phyloP scores from a whole-genome alignment of 2,329 filamentous ascomycete species.

The Monilinia vaccinii-corymbosi region DNA sequence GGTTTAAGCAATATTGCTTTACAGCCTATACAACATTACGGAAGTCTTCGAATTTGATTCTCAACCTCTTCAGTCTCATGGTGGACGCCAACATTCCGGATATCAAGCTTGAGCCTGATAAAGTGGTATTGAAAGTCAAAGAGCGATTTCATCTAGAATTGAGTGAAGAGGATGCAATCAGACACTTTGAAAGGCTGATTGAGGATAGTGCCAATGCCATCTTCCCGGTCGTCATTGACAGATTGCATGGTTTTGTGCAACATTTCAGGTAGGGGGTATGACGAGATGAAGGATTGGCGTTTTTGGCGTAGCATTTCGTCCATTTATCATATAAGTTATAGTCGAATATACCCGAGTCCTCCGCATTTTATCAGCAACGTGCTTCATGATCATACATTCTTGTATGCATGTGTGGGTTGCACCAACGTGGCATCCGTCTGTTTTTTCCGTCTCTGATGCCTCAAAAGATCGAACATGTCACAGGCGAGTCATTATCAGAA shows the following conservation, averaged over 20 bases:
- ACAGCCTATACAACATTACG: conserved; percentile 86
- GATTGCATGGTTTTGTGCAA: conserved; percentile 88
- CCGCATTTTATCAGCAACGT: background rate
- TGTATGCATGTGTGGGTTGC: background rate
- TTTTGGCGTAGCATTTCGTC: background rate
- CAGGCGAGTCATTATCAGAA: background rate
- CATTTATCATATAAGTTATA: background rate
- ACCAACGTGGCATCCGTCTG: too few relatives aligned
- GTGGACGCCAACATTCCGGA: conserved; percentile 96
- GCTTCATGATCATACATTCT: background rate
- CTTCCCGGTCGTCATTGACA: conserved; percentile 90
- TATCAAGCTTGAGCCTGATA: conserved; percentile 84
- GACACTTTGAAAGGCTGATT: conserved; percentile 81
- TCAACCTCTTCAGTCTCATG: conserved; percentile 96
- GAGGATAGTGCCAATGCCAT: conserved; percentile 84
- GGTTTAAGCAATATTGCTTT: conserved; percentile 94
- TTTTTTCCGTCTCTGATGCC: background rate
- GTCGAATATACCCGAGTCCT: background rate
- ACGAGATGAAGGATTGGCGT: background rate
- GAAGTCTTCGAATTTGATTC: conserved; percentile 81
- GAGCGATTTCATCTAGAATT: conserved; percentile 90
- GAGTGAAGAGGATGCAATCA: conserved; percentile 83
- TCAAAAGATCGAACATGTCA: background rate
- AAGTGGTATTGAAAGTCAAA: conserved; percentile 88
- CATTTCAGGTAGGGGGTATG: conserved; percentile 60